Percentiles rank a stretch among this genome's conserved stretches.
Evolutionary conservation across 371 early-diverging fungal species (phyloP).

Genomic region (Mucor indicus): DNA sequence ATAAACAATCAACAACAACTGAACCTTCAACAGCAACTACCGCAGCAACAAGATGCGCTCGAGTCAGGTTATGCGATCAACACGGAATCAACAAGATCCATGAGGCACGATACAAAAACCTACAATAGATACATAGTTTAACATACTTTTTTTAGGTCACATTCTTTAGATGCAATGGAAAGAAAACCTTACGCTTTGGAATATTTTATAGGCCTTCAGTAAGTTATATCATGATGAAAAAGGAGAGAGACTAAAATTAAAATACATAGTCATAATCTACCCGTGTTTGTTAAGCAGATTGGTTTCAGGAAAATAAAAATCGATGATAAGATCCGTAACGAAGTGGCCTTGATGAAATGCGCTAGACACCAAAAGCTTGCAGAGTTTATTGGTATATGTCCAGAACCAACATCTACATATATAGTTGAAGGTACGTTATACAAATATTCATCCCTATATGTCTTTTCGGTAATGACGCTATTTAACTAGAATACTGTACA

Average conservation of each 20-base stretch:
- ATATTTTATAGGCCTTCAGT: conserved; percentile 1
- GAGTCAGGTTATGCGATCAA: not conserved
- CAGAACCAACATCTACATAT: conserved; percentile 23
- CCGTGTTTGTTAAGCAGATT: conserved; percentile 34
- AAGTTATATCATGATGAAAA: not conserved
- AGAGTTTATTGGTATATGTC: conserved; percentile 34
- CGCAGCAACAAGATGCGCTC: not conserved
- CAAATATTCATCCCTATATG: not conserved
- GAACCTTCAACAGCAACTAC: not conserved
- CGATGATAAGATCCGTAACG: conserved; percentile 22
- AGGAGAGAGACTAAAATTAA: too few species aligned
- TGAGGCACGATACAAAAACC: not conserved
- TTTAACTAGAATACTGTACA: conserved; percentile 32
- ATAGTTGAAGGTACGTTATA: conserved; percentile 27
- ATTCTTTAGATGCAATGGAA: not conserved
- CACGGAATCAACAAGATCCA: not conserved
- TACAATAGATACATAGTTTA: not conserved
- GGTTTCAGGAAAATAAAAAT: conserved; percentile 28
- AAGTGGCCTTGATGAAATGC: conserved; percentile 34
- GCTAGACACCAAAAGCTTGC: conserved; percentile 38
- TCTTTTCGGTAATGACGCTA: too few species aligned
- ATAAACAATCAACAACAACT: not conserved
- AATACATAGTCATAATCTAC: conserved; percentile 43
- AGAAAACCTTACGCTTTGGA: not conserved
- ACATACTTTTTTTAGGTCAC: not conserved